phyloP scores from a whole-genome alignment of 2,329 filamentous ascomycete genomes.

The Teratosphaeriaceae sp. region DNA sequence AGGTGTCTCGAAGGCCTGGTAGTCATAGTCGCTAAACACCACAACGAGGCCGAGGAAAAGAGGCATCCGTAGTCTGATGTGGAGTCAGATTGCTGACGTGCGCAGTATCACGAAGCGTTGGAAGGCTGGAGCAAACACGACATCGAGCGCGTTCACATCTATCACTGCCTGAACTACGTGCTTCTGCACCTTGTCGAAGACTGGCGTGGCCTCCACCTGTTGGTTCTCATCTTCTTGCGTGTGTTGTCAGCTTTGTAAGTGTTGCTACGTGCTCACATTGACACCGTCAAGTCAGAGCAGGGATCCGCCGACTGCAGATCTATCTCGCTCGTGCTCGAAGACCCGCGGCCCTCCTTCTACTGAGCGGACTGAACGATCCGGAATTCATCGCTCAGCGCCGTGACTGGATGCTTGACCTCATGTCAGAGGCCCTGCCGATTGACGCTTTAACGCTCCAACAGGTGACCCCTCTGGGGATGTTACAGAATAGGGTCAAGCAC shows the following conservation, averaged over 20 bases:
- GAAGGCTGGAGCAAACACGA: slow-evolving; percentile 1
- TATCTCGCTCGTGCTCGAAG: not conserved
- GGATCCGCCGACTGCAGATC: not conserved
- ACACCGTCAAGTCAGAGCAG: not conserved
- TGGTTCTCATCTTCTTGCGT: slow-evolving; percentile 1
- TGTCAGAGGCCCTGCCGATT: not conserved
- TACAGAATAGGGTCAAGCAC: slow-evolving; percentile 1
- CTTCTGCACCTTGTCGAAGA: not conserved
- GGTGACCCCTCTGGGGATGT: not conserved
- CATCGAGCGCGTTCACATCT: not conserved
- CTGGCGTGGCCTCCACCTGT: not conserved
- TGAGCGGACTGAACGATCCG: not conserved
- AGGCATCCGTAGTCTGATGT: not conserved
- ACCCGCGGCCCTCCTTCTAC: not conserved
- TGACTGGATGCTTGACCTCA: not conserved
- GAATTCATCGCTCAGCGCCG: not conserved
- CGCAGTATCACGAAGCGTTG: slow-evolving; percentile 1
- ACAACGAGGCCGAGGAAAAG: not conserved
- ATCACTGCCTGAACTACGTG: slow-evolving; percentile 1
- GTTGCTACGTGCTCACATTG: not conserved
- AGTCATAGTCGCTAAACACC: not conserved
- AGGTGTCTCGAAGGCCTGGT: not conserved
- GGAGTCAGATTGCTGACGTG: not conserved
- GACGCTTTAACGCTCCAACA: not conserved
- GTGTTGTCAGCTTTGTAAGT: not conserved